phyloP scores from a whole-genome alignment of 108 stramenopile genomes.

The Skeletonema potamos region DNA sequence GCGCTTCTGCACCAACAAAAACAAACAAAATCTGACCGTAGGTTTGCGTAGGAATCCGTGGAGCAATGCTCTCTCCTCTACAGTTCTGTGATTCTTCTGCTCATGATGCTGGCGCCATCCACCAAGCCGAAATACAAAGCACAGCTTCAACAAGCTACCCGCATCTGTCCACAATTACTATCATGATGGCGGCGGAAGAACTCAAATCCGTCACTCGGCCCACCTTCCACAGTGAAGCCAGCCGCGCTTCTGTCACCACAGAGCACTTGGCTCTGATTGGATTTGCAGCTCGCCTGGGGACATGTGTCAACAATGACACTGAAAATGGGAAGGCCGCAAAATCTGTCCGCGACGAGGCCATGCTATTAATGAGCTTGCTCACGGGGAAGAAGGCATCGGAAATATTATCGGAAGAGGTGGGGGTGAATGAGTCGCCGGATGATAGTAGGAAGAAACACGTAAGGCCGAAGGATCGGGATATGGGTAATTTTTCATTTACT shows the following conservation, averaged over 20 bases:
- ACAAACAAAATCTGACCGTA: background rate
- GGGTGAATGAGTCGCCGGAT: conserved; percentile 21
- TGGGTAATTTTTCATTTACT: conserved; percentile 42
- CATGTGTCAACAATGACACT: conserved; percentile 48
- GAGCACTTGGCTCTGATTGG: conserved; percentile 68
- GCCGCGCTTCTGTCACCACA: conserved; percentile 12
- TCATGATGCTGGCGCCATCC: background rate
- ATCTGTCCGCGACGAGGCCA: conserved; percentile 68
- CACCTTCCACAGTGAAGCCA: conserved; percentile 8
- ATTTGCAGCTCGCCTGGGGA: conserved; percentile 59
- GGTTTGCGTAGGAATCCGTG: background rate
- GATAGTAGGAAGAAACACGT: conserved; percentile 3
- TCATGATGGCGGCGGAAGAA: conserved; percentile 6
- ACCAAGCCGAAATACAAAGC: background rate
- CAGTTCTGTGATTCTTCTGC: background rate
- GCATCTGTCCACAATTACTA: too few relatives aligned
- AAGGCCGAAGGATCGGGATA: conserved; percentile 7
- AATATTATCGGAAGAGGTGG: conserved; percentile 36
- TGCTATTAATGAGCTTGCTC: conserved; percentile 80
- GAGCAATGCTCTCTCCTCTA: background rate
- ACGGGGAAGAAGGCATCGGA: conserved; percentile 43
- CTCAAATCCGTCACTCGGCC: background rate
- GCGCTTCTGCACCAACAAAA: background rate
- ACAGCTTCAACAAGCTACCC: background rate
- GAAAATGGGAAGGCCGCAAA: conserved; percentile 44